Percentiles rank a stretch among this genome's conserved stretches.
Evolutionary conservation across 306 rosid species (phyloP).

Genomic region (Pyrus betulifolia): DNA sequence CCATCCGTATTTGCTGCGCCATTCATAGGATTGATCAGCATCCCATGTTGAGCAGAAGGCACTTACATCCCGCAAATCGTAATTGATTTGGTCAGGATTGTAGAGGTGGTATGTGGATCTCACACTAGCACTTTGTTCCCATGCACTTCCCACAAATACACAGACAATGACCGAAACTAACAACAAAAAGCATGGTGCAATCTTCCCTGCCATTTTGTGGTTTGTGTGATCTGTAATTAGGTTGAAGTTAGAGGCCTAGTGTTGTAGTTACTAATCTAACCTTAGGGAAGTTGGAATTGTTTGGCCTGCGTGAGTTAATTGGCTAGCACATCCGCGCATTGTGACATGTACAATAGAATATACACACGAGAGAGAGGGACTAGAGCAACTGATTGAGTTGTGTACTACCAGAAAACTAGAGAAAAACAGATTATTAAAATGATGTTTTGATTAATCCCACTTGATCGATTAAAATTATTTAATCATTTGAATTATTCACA

Average conservation of each 20-base stretch:
- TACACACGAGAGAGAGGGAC: no score
- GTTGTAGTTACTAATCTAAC: not conserved
- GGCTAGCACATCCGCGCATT: not conserved
- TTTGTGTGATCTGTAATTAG: no score
- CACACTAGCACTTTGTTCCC: conserved; percentile 55
- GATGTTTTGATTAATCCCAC: no score
- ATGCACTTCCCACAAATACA: conserved; percentile 12
- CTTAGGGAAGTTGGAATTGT: not conserved
- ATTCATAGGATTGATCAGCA: conserved; percentile 44
- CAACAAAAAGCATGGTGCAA: not conserved
- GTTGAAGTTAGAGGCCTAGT: not conserved
- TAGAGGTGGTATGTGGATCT: conserved; percentile 62
- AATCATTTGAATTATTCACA: no score
- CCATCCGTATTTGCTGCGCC: conserved; percentile 81
- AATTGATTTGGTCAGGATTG: conserved; percentile 45
- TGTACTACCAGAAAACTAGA: no score
- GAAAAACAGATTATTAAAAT: no score
- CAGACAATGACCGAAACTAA: not conserved
- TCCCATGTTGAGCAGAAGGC: conserved; percentile 80
- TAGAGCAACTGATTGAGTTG: no score
- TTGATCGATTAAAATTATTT: no score
- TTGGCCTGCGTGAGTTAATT: not conserved
- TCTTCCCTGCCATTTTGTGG: conserved; percentile 20
- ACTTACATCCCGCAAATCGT: conserved; percentile 51
- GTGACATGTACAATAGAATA: not conserved